Percentiles rank a stretch among this genome's conserved stretches.
phyloP scores from a whole-genome alignment of 495 filamentous ascomycete species.

The Penicillium steckii region DNA sequence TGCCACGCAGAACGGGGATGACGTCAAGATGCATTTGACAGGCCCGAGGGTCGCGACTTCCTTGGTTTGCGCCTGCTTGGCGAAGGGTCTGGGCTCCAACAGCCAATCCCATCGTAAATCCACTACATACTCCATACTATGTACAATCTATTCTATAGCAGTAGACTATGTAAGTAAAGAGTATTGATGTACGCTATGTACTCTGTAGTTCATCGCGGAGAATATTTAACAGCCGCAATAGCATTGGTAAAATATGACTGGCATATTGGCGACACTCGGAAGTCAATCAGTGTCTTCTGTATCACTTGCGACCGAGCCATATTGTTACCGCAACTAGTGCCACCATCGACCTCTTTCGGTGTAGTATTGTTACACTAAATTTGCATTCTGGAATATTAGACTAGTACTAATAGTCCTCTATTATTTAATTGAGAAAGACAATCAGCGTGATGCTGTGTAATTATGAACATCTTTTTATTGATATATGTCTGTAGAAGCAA shows the following conservation, averaged over 20 bases:
- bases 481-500: too few relatives aligned
- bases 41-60: constrained; percentile 19
- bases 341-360: neutral
- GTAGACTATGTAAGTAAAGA: too few relatives aligned
- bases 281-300: neutral
- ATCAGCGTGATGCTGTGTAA: too few relatives aligned
- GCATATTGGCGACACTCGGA: neutral
- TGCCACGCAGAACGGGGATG: constrained; percentile 20
- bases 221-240: neutral
- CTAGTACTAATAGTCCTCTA: too few relatives aligned
- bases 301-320: neutral
- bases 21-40: constrained; percentile 26
- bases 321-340: neutral
- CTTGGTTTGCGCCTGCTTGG: constrained; percentile 26
- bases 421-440: too few relatives aligned
- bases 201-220: neutral
- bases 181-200: too few relatives aligned
- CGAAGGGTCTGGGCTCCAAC: constrained; percentile 14
- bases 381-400: neutral
- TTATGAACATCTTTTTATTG: too few relatives aligned
- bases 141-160: too few relatives aligned
- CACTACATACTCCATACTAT: neutral
- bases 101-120: constrained; percentile 11
- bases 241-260: too few relatives aligned
- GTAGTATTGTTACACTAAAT: neutral